Percentiles rank a stretch among this genome's conserved stretches.
Evolutionary conservation across 257 asterid genomes (phyloP).

Genomic region (Ehretia macrophylla): DNA sequence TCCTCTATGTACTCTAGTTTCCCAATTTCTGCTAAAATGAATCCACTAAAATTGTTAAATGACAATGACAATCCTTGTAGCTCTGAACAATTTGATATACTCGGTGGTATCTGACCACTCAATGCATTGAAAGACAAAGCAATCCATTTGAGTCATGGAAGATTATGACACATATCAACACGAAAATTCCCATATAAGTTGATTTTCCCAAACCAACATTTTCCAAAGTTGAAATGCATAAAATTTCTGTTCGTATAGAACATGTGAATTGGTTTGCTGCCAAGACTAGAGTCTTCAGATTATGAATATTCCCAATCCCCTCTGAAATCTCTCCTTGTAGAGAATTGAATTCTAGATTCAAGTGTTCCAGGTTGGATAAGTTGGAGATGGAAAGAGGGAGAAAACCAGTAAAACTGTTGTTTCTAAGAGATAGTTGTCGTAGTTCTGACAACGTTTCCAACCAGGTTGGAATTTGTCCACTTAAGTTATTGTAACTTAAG

Average conservation of each 20-base stretch:
- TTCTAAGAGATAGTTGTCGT: too few relatives aligned
- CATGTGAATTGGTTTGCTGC: conserved; percentile 9
- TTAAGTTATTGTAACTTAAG: too few relatives aligned
- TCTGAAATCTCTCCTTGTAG: conserved; percentile 15
- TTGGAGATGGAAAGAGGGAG: too few relatives aligned
- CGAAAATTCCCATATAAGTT: conserved; percentile 6
- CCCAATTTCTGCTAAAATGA: conserved; percentile 17
- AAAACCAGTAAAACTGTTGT: too few relatives aligned
- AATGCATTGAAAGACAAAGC: neutral
- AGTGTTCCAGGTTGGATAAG: neutral
- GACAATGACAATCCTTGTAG: neutral
- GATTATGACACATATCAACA: neutral
- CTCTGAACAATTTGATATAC: neutral
- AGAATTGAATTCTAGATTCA: conserved; percentile 17
- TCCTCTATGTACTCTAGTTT: too few relatives aligned
- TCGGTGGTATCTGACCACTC: neutral
- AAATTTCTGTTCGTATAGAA: conserved; percentile 9
- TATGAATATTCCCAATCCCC: neutral
- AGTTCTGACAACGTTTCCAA: too few relatives aligned
- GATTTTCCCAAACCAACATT: neutral
- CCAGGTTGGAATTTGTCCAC: too few relatives aligned
- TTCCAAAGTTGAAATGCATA: conserved; percentile 14
- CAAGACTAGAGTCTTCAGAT: neutral
- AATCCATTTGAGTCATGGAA: neutral
- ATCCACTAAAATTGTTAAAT: conserved; percentile 9